These are phyloP conservation scores for Neohortaea acidophila DNA, from an alignment of 495 filamentous ascomycete species.

Conservation along the genomic window DNA sequence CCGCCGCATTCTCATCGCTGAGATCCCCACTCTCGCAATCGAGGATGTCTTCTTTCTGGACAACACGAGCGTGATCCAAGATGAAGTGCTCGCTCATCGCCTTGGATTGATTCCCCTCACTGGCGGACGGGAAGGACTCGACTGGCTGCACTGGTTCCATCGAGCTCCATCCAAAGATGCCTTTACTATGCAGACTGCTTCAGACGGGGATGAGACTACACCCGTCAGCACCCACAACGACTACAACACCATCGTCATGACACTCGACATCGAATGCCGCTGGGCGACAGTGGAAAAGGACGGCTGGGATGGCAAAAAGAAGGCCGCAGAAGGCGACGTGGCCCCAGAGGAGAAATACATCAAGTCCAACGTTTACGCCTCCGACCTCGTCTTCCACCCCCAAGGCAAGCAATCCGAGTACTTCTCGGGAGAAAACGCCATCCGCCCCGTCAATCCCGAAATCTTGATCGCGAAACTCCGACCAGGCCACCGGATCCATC, in stretches of 20 bases:
- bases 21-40: conserved; percentile 87
- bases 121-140: conserved; percentile 57
- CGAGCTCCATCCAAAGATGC: conserved; percentile 35
- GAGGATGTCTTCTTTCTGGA: conserved; percentile 80
- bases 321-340: conserved; percentile 37
- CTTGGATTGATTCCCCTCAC: conserved; percentile 82
- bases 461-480: conserved; percentile 91
- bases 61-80: conserved; percentile 94
- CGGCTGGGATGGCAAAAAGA: conserved; percentile 36
- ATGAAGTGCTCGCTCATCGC: conserved; percentile 82
- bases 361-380: conserved; percentile 75
- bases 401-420: conserved; percentile 54
- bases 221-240: conserved; percentile 40
- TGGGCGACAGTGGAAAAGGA: conserved; percentile 37
- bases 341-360: conserved; percentile 74
- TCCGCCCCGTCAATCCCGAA: conserved; percentile 70
- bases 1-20: conserved; percentile 89
- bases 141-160: conserved; percentile 63
- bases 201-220: conserved; percentile 29
- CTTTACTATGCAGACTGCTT: conserved; percentile 13
- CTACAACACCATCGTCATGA: conserved; percentile 63
- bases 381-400: conserved; percentile 58
- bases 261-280: conserved; percentile 59
- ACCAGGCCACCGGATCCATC: conserved; percentile 69
- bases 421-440: conserved; percentile 42